A percentile compares a stretch with the other conserved stretches of the same genome.
Evolutionary conservation across 2,329 filamentous ascomycete species (phyloP).

Genomic region (Rosellinia necatrix): DNA sequence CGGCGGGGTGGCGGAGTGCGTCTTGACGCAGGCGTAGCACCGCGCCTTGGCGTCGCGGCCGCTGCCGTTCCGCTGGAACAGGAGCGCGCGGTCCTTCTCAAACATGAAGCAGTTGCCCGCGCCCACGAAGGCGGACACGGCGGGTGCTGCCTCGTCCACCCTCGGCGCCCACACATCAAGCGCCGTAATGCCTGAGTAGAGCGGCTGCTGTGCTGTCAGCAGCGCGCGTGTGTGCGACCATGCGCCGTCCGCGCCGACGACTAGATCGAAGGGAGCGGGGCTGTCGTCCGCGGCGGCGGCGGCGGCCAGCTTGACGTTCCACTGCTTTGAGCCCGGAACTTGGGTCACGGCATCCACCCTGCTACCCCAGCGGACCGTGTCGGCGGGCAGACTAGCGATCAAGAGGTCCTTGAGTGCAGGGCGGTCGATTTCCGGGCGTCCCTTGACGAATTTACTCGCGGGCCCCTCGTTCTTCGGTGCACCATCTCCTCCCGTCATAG

Average conservation of each 20-base stretch:
- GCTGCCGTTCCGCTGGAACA: constrained; percentile 30
- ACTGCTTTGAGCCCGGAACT: constrained; percentile 2
- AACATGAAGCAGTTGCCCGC: constrained; percentile 44
- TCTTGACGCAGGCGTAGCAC: constrained; percentile 30
- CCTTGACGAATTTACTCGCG: constrained; percentile 14
- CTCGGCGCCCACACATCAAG: constrained; percentile 43
- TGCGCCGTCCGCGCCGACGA: constrained; percentile 46
- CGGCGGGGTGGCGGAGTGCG: constrained; percentile 2
- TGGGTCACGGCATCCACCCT: constrained; percentile 20
- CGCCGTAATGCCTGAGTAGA: constrained; percentile 46
- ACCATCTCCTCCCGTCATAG: background rate
- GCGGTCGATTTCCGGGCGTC: constrained; percentile 36
- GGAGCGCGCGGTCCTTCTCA: constrained; percentile 23
- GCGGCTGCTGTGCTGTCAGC: constrained; percentile 40
- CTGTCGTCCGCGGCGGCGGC: too few species aligned
- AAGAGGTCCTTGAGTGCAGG: constrained; percentile 32
- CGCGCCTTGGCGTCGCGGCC: constrained; percentile 23
- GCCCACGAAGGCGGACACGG: constrained; percentile 44
- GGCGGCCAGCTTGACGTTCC: constrained; percentile 16
- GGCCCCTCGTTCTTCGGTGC: background rate
- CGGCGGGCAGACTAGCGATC: constrained; percentile 25
- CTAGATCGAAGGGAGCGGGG: constrained; percentile 38
- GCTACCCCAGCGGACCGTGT: constrained; percentile 30
- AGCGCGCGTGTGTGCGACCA: constrained; percentile 43
- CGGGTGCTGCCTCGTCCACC: constrained; percentile 40